phyloP scores from a whole-genome alignment of 768 basidiomycete genomes.

The Collybia mongolica region DNA sequence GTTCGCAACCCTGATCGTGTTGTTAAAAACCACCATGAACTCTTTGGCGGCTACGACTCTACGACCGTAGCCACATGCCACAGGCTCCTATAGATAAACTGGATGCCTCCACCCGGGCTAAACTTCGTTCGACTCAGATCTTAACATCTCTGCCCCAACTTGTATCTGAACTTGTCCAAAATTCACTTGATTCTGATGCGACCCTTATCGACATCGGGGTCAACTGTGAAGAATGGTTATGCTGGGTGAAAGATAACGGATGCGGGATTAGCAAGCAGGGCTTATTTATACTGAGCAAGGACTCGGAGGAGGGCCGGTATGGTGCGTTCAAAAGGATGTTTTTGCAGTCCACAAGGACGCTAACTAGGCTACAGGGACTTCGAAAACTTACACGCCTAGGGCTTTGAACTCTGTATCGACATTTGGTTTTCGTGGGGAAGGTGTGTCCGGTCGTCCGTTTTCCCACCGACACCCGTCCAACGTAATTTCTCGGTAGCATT shows the following conservation, averaged over 20 bases:
- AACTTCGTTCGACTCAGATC: slow-evolving; percentile 80
- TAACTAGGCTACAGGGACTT: slow-evolving; percentile 52
- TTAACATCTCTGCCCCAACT: slow-evolving; percentile 80
- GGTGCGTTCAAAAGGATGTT: slow-evolving; percentile 44
- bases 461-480: neutral
- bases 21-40: too few relatives aligned
- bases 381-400: slow-evolving; percentile 60
- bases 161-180: slow-evolving; percentile 85
- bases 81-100: slow-evolving; percentile 42
- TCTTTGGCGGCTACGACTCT: too few relatives aligned
- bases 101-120: slow-evolving; percentile 59
- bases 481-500: slow-evolving; percentile 50
- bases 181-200: slow-evolving; percentile 82
- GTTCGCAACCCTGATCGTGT: too few relatives aligned
- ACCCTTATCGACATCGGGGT: slow-evolving; percentile 68
- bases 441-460: slow-evolving; percentile 32
- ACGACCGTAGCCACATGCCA: slow-evolving; percentile 7
- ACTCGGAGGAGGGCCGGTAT: slow-evolving; percentile 58
- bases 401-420: slow-evolving; percentile 54
- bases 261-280: slow-evolving; percentile 65
- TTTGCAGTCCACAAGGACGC: neutral
- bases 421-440: slow-evolving; percentile 95
- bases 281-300: slow-evolving; percentile 52
- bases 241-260: slow-evolving; percentile 88
- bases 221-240: slow-evolving; percentile 74